phyloP scores from a whole-genome alignment of 1,284 basidiomycete species.

The Singerocomus inundabilis region DNA sequence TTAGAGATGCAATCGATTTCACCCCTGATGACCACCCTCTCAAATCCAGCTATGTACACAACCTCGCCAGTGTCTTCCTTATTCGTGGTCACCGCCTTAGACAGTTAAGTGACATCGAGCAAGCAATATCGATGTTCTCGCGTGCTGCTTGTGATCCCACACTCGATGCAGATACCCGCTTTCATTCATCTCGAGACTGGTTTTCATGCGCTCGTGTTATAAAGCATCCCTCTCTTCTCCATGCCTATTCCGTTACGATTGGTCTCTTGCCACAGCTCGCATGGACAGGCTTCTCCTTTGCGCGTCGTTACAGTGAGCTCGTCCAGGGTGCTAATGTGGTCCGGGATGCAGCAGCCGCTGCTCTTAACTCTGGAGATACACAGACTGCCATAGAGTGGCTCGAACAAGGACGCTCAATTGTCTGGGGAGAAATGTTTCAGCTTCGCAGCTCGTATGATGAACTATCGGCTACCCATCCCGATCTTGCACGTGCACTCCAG shows the following conservation, averaged over 20 bases:
- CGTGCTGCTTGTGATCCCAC: neutral
- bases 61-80: no score
- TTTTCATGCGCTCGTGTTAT: conserved; percentile 3
- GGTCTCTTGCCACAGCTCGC: conserved; percentile 9
- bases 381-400: conserved; percentile 13
- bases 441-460: conserved; percentile 9
- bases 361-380: neutral
- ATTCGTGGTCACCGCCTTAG: no score
- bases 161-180: conserved; percentile 2
- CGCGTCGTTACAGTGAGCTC: conserved; percentile 4
- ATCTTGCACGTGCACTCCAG: conserved; percentile 1
- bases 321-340: neutral
- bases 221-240: neutral
- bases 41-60: no score
- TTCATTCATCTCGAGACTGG: conserved; percentile 4
- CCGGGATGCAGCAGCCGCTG: conserved; percentile 5
- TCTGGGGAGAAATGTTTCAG: conserved; percentile 9
- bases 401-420: conserved; percentile 9
- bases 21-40: no score
- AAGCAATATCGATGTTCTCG: conserved; percentile 1
- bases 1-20: no score
- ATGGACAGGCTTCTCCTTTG: conserved; percentile 8
- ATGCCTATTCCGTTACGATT: neutral
- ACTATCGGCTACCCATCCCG: neutral
- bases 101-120: no score